Base-by-base conservation (phyloP, 2,329 filamentous ascomycete species). In the Arthrobotrys iridis region DNA sequence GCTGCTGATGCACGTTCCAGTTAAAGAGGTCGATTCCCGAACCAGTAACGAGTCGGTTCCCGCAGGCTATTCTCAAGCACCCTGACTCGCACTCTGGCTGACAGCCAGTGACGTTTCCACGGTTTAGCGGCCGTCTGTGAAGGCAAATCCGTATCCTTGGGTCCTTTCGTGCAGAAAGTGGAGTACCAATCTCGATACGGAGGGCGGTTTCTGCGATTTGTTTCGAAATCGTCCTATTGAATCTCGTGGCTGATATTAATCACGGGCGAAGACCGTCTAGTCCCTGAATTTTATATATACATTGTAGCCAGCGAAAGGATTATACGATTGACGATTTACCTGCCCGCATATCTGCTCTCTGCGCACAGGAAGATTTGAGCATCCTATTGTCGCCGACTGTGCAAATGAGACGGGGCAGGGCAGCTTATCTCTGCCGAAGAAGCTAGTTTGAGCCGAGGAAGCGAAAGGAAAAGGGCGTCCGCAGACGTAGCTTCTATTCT, bases 371-470 rank as follows among this genome's bases (percentile, higher is more conserved):
- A 45, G 26, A 62, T 50, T n/a, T 52, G 46, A 55, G 50, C 8
- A 52, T 24, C 43, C 58, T 73, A 73, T 73, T 18, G 35, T 40
- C 65, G 68, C 68, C 68, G 68, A 73, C 13, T 66, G 33, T 20
- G 26, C 18, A 60, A 60, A 73, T 59, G 60, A 73, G 64, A 66
- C 52, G 24, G 50, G 50, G 30, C 50, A 33, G 50, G 50, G 30
- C 50, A 55, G 13, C 30, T 55, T 55, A 24, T 62, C 37, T 50
- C 24, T 65, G 24, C 52, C 60, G 41, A 65, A 73, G 22, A 50
- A 35, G 68, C 68, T 73, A 73, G 59, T 52, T 65, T 65, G 50
- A 73, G 60, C 68, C 60, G 68, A 73, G 41, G 68, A 66, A 60
- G 59, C 59, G 67, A 65, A 66, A 43, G 41, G 18, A 50, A 33